These are phyloP conservation scores for Cudoniella acicularis DNA, from an alignment of 495 filamentous ascomycete species.

Conservation along the genomic window DNA sequence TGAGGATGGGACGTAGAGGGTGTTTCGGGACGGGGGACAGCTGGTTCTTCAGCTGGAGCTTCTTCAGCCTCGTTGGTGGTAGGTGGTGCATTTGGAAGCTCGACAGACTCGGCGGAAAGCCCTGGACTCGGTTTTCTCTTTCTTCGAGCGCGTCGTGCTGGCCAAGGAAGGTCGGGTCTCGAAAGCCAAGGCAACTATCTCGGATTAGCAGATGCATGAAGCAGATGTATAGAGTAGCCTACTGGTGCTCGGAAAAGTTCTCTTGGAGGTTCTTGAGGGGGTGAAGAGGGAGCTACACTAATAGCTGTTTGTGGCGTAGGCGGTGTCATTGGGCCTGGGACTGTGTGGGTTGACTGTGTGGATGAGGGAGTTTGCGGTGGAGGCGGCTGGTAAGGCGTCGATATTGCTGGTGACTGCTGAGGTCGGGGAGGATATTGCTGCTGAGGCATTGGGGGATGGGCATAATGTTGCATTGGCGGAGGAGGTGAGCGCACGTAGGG, in stretches of 20 bases:
- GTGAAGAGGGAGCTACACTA: slow-evolving; percentile 15
- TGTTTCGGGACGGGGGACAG: slow-evolving; percentile 57
- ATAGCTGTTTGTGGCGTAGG: slow-evolving; percentile 25
- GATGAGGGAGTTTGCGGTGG: slow-evolving; percentile 37
- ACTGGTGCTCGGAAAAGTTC: slow-evolving; percentile 61
- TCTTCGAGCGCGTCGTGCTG: slow-evolving; percentile 40
- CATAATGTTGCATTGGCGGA: slow-evolving; percentile 24
- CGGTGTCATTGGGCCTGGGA: slow-evolving; percentile 37
- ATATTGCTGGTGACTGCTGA: slow-evolving; percentile 39
- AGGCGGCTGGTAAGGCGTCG: slow-evolving; percentile 32
- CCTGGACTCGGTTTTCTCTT: slow-evolving; percentile 26
- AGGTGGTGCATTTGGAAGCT: slow-evolving; percentile 27
- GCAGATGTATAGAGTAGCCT: slow-evolving; percentile 33
- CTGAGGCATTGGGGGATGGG: slow-evolving; percentile 28
- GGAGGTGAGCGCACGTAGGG: slow-evolving; percentile 29
- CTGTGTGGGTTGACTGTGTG: slow-evolving; percentile 40
- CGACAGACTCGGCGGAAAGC: slow-evolving; percentile 23
- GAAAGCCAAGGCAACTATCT: slow-evolving; percentile 80
- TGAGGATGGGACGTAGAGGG: slow-evolving; percentile 62
- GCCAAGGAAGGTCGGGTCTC: slow-evolving; percentile 61
- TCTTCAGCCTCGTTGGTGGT: slow-evolving; percentile 31
- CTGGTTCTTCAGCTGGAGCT: slow-evolving; percentile 27
- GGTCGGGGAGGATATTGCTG: slow-evolving; percentile 35
- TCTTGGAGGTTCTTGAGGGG: slow-evolving; percentile 9
- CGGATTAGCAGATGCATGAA: slow-evolving; percentile 10